Base-by-base conservation (phyloP, 2,329 filamentous ascomycete species). In the Annulohypoxylon truncatum region DNA sequence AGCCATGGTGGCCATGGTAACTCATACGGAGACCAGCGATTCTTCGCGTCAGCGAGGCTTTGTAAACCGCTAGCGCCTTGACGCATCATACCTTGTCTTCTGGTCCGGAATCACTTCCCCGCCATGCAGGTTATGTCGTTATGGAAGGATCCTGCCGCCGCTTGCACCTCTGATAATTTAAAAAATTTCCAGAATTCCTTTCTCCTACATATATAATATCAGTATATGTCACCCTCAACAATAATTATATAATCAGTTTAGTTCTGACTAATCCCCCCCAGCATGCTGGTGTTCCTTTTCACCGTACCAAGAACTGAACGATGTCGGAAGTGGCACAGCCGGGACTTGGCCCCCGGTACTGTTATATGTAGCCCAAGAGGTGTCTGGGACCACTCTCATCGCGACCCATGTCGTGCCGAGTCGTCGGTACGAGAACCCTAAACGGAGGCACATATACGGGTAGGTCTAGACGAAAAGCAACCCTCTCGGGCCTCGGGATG, bases 101-200 rank as follows among this genome's bases (percentile, higher is more conserved):
- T 22, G 1, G 28, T 6, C 44, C 59, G 64, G 64, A 59, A 67
- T 53, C 28, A 29, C 64, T 63, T 56, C 64, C 64, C 64, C 58
- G 64, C 59, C 35, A 51, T 58, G 48, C 22, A 47, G 35, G 35
- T 38, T 18, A 38, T 38, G 35, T 38, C 28, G 29, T 28, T 29
- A 57, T 38, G 40, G 29, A 7, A 48, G 22, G 44, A 48, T 42
- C 26, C 24, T 58, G 42, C 46, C 20, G 18, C 56, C 56, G 54
- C 54, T 53, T 57, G 38, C 18, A 40, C 46, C 47, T 18, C 46
- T 53, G 38, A 54, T 42, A 42, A 42, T 20, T 42, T 42, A 42
- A 42, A 42, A 42, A 42, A 15, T 20, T 42, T 42, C 15, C 38
- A 42, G 38, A 20, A 42, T 10, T 42, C 22, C 38, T 42, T 18